Conservation (phyloP, 495 filamentous ascomycete species). For the Penicillium paradoxum region DNA sequence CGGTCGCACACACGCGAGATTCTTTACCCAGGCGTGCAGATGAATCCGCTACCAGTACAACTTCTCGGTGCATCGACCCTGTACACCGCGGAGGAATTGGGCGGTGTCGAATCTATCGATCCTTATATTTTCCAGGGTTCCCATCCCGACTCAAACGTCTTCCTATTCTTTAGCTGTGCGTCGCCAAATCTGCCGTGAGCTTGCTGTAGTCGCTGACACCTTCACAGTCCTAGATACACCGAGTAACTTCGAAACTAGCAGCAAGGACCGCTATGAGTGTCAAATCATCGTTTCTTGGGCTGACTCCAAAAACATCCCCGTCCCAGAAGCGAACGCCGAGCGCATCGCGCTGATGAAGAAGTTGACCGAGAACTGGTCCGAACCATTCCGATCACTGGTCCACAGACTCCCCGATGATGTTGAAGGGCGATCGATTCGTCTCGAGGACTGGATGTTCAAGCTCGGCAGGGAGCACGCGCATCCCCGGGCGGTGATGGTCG, state of each 20-base stretch:
- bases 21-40: conserved; percentile 33
- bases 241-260: conserved; percentile 35
- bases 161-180: conserved; percentile 50
- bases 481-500: conserved; percentile 43
- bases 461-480: conserved; percentile 22
- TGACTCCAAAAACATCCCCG: conserved; percentile 30
- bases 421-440: conserved; percentile 44
- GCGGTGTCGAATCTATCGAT: conserved; percentile 46
- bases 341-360: conserved; percentile 48
- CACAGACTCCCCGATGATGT: conserved; percentile 42
- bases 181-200: neutral
- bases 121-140: conserved; percentile 59
- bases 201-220: neutral
- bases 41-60: conserved; percentile 43
- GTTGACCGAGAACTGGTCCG: conserved; percentile 49
- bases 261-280: conserved; percentile 35
- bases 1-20: conserved; percentile 40
- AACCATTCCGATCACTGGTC: conserved; percentile 49
- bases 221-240: conserved; percentile 44
- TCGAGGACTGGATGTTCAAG: conserved; percentile 52
- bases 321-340: conserved; percentile 38
- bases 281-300: conserved; percentile 55
- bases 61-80: conserved; percentile 43
- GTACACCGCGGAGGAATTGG: conserved; percentile 36
- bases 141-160: conserved; percentile 51